Base-by-base conservation (phyloP, 2,329 filamentous ascomycete genomes). In the Curvularia verruculosa region DNA sequence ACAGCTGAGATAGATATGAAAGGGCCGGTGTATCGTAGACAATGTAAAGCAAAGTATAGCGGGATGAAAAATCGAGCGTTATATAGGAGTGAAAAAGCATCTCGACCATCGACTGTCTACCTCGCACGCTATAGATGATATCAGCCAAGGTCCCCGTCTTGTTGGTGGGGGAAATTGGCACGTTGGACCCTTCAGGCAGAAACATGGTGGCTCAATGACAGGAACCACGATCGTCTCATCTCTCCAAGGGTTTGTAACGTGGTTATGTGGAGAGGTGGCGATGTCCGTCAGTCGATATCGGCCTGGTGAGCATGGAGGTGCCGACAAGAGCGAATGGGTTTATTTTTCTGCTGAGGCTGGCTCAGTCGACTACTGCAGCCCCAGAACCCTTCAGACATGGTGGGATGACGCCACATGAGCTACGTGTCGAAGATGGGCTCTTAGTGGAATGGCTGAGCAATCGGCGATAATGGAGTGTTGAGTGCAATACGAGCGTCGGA, bases 251-350 rank as follows among this genome's bases (percentile, higher is more conserved):
- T 31, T 34, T 24, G 31, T 28, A 31, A 40, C 41, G 31, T 34
- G 23, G 40, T 41, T 34, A 52, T 34, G 24, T 26, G 48, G 21
- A 21, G 41, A 29, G 15, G 4, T 37, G 2, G 13, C 29, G 21
- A 39, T 49, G 7, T 26, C 31, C 34, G 46, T 26, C 46, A 21
- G 26, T 49, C 34, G 46, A 55, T 28, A 39, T 63, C 61, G 61
- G 63, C 31, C 44, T 53, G 40, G 53, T 58, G 57, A 59, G 53
- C 24, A 58, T 58, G 45, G 37, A 37, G 52, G 23, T 44, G 40
- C 63, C 59, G 61, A 63, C 46, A 46, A 41, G 40, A 6, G 37
- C 31, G n/a, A n/a, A 36, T 3, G 13, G 34, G 15, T 36, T 36
- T 18, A 12, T 12, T 24, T 36, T 28, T 49, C 44, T 23, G 51